A percentile compares a stretch with the other conserved stretches of the same genome.
These are phyloP conservation scores for Coix lacrymajobi DNA, from an alignment of 176 grass and related monocot genomes.

Conservation along the genomic window DNA sequence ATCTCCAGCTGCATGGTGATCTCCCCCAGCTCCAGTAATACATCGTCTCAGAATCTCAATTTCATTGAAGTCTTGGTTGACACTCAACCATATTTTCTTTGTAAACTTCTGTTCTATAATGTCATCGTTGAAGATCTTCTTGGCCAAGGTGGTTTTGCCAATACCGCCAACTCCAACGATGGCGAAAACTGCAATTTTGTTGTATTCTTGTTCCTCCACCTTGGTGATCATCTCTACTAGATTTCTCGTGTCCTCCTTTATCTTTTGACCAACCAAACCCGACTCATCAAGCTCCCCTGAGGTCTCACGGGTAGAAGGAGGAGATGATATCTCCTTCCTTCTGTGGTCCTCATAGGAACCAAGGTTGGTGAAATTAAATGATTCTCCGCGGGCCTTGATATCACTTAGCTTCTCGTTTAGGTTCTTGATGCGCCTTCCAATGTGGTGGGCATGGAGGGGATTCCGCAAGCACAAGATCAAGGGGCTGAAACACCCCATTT, in stretches of 20 bases:
- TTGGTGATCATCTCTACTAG: background rate
- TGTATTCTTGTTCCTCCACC: too few species aligned
- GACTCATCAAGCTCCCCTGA: background rate
- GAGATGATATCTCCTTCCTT: too few species aligned
- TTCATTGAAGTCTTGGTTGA: background rate
- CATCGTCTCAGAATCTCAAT: background rate
- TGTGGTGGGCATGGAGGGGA: background rate
- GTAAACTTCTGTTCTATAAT: background rate
- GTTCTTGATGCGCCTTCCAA: background rate
- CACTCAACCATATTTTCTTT: background rate
- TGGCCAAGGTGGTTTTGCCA: conserved; percentile 24
- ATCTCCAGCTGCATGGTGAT: background rate
- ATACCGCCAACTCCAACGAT: conserved; percentile 15
- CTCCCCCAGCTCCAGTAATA: background rate
- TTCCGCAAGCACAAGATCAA: background rate
- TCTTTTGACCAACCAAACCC: background rate
- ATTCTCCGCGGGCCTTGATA: background rate
- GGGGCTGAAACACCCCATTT: background rate
- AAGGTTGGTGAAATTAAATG: background rate
- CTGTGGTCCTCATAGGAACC: background rate
- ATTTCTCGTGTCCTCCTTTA: conserved; percentile 4
- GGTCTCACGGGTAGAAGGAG: background rate
- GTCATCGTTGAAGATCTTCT: conserved; percentile 1
- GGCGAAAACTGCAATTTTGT: background rate
- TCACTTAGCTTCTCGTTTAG: background rate